phyloP scores from a whole-genome alignment of 768 basidiomycete genomes.

The Tricholoma sp. region DNA sequence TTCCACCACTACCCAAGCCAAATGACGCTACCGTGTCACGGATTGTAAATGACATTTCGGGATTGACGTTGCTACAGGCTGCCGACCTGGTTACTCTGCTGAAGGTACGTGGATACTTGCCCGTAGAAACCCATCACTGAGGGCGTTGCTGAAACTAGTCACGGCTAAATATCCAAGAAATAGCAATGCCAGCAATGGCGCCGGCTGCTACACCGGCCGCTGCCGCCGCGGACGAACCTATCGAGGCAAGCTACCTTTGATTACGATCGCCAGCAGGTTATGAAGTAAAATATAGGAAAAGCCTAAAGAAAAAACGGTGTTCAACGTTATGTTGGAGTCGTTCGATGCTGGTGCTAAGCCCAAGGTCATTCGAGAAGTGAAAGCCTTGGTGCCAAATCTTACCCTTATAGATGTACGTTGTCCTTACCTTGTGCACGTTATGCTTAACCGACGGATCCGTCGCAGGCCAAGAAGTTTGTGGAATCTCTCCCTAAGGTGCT shows the following conservation, averaged over 20 bases:
- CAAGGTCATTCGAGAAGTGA: slow-evolving; percentile 97
- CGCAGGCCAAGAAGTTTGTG: slow-evolving; percentile 97
- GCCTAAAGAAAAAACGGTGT: slow-evolving; percentile 98
- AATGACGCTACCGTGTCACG: slow-evolving; percentile 65
- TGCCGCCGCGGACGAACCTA: slow-evolving; percentile 57
- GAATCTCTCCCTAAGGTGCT: slow-evolving; percentile 89
- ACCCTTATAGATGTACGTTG: slow-evolving; percentile 90
- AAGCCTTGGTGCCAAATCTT: slow-evolving; percentile 91
- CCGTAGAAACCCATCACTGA: neutral
- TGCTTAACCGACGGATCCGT: slow-evolving; percentile 5
- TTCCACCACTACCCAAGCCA: slow-evolving; percentile 36
- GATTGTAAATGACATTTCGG: slow-evolving; percentile 92
- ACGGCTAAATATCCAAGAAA: slow-evolving; percentile 94
- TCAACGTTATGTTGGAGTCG: slow-evolving; percentile 91
- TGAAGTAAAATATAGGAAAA: slow-evolving; percentile 56
- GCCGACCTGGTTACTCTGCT: slow-evolving; percentile 89
- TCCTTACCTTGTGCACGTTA: neutral
- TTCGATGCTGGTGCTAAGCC: slow-evolving; percentile 91
- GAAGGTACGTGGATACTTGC: slow-evolving; percentile 55
- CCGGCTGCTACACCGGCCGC: slow-evolving; percentile 53
- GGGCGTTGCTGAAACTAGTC: slow-evolving; percentile 41
- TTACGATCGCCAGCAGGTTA: neutral
- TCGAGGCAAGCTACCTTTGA: slow-evolving; percentile 47
- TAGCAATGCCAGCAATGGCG: slow-evolving; percentile 82
- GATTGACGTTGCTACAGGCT: slow-evolving; percentile 86